Base-by-base conservation (phyloP, 1,284 basidiomycete genomes). In the Moesziomyces sp. region DNA sequence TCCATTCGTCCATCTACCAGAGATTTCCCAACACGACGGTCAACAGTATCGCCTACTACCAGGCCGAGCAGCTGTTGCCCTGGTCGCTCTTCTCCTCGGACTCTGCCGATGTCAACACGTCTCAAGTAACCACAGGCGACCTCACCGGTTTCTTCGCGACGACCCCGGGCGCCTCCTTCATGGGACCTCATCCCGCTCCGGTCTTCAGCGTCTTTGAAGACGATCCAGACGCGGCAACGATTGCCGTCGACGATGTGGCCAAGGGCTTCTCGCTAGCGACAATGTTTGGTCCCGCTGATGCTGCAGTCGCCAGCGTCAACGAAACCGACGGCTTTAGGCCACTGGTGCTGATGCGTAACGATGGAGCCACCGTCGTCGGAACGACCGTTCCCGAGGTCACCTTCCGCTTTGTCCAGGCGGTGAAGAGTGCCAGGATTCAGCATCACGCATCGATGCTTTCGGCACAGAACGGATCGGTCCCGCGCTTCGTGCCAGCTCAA, bases 321-420 rank as follows among this genome's bases (percentile, higher is more conserved):
- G 38, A 63, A 28, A 59, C 50, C 2, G 49, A 52, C 18, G 64
- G 70, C 3, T 73, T 67, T 50, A 48, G 70, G n/a, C 71, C 71
- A 1, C 54, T 74, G 9, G 71, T 74, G 45, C 58, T 74, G 19
- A 69, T 74, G 71, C 65, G 66, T 42, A 64, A 74, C 55, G 65
- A 74, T 23, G 71, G 71, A 14, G 71, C 62, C 4, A 68, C 66
- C 0, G 58, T 69, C 0, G 65, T 60, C 2, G 71, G 65, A 24
- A 55, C 54, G 8, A 61, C 53, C 1, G 65, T 74, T 0, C 61
- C 62, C 33, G 71, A 74, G 47, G 51, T 52, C 3, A 66, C 69
- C 45, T 74, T 61, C 24, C 58, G 71, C 8, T 69, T 65, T 18
- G 43, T 74, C 1, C 60, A 68, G 38, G 71, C 71, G 10, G 61